Evolutionary conservation across 371 early-diverging fungal genomes (phyloP).

Genomic region (Catenaria anguillulae): DNA sequence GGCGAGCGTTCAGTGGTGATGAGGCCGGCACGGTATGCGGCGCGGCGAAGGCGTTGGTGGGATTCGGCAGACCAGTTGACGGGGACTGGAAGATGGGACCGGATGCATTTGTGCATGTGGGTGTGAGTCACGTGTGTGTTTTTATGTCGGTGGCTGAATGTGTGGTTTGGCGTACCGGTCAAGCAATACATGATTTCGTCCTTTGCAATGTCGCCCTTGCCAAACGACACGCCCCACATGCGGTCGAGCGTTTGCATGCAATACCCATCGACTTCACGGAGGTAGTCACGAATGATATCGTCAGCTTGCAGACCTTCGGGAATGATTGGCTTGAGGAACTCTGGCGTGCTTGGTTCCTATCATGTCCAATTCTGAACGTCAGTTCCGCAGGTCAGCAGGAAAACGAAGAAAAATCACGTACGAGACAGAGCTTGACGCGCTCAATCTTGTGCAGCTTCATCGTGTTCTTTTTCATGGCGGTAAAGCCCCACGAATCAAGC

Average conservation of each 20-base stretch:
- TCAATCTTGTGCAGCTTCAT: conserved; percentile 7
- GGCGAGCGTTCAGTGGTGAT: neutral
- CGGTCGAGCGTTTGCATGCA: neutral
- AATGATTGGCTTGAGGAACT: neutral
- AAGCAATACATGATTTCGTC: conserved; percentile 6
- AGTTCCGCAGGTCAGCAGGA: neutral
- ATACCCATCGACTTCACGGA: neutral
- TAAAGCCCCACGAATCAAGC: conserved; percentile 6
- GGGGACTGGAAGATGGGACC: no score
- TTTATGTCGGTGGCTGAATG: no score
- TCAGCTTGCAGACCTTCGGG: conserved; percentile 4
- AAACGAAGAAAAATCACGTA: neutral
- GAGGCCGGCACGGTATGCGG: conserved; percentile 4
- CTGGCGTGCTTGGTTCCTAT: conserved; percentile 1
- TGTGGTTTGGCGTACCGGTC: neutral
- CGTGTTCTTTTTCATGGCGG: conserved; percentile 6
- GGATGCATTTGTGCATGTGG: no score
- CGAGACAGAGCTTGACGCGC: conserved; percentile 6
- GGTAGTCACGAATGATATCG: conserved; percentile 2
- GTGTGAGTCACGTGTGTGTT: no score
- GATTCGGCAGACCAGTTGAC: conserved; percentile 7
- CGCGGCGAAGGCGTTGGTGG: neutral
- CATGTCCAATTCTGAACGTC: no score
- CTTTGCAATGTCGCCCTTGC: neutral
- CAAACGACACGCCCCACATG: conserved; percentile 1